Evolutionary conservation across 2,329 filamentous ascomycete species (phyloP), one percentile per base, ranked within the genome.

Genomic region (Mycogone perniciosa): DNA sequence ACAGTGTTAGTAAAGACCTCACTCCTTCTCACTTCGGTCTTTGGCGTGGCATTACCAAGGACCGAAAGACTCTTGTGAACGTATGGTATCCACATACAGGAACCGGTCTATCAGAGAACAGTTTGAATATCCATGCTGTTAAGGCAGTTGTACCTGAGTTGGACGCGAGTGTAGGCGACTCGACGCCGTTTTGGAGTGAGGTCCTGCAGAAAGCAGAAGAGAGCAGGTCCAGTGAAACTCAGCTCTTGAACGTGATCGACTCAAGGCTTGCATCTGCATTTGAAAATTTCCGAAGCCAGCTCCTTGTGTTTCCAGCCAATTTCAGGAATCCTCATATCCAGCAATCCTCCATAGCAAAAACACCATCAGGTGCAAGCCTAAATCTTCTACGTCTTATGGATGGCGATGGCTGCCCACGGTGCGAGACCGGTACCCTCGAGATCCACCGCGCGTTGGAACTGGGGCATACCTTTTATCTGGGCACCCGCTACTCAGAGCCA

Each of bases 401-500:
- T 40, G 88, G 86, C 9, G 89, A 95, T 61, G 59, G 67, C 8
- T 99, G 93, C 60, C 82, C 88, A 0, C 74, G 76, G 37, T 99
- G 93, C 64, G 62, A 70, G 0, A 61, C 73, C 0, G 86, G 86
- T 0, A 72, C 67, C 2, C 73, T 97, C 26, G 75, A 74, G 40
- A 74, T 87, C 3, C 78, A 86, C 51, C 84, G 80, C 55, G 88
- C 90, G 6, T 85, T 97, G 45, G 93, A 99, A 69, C 77, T 97
- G 11, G 93, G 89, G 1, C 93, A 99, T 67, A 97, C 93, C 0
- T 99, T 99, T 70, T 85, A 95, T 66, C 82, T 99, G 1, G 91
- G 92, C 8, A 91, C 88, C 1, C 82, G 91, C 31, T 99, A 99
- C 71, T 91, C 87, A 27, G 75, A 80, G 20, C 85, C 89, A 0